Conservation (phyloP, 108 stramenopile species). For the Skeletonema marinoi region DNA sequence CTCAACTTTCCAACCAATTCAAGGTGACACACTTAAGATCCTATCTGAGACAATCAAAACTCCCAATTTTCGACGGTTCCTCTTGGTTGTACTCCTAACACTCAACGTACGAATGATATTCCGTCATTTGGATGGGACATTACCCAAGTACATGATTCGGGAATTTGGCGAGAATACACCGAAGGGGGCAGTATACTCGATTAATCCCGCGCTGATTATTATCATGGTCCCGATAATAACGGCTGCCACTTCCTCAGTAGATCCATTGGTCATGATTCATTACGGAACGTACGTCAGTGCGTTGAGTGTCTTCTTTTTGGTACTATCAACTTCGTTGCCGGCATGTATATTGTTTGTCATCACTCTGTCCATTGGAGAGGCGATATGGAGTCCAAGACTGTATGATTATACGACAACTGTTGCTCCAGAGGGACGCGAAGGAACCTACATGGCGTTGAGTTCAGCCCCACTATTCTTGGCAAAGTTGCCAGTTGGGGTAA, state of each 20-base stretch:
- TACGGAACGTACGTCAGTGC: slow-evolving; percentile 76
- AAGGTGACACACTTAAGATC: slow-evolving; percentile 46
- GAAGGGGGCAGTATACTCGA: slow-evolving; percentile 78
- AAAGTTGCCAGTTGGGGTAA: slow-evolving; percentile 78
- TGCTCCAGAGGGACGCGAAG: slow-evolving; percentile 75
- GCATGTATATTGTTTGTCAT: slow-evolving; percentile 73
- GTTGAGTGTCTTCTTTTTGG: slow-evolving; percentile 72
- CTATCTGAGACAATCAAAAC: slow-evolving; percentile 52
- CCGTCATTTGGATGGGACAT: slow-evolving; percentile 84
- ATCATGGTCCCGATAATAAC: slow-evolving; percentile 76
- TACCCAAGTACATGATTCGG: slow-evolving; percentile 84
- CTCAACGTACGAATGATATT: slow-evolving; percentile 86
- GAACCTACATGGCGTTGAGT: slow-evolving; percentile 82
- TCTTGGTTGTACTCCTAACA: slow-evolving; percentile 73
- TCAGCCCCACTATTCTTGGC: slow-evolving; percentile 83
- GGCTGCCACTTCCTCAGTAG: slow-evolving; percentile 65
- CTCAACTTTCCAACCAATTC: slow-evolving; percentile 52
- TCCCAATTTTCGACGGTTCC: slow-evolving; percentile 77
- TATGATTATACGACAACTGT: slow-evolving; percentile 84
- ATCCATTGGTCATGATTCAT: slow-evolving; percentile 80
- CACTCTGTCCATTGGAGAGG: slow-evolving; percentile 79
- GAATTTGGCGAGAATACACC: slow-evolving; percentile 75
- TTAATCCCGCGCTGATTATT: slow-evolving; percentile 85
- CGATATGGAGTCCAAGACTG: slow-evolving; percentile 78
- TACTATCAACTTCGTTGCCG: slow-evolving; percentile 60